Conservation (phyloP, 2,329 filamentous ascomycete genomes). For the Intubia oerlemansii region DNA sequence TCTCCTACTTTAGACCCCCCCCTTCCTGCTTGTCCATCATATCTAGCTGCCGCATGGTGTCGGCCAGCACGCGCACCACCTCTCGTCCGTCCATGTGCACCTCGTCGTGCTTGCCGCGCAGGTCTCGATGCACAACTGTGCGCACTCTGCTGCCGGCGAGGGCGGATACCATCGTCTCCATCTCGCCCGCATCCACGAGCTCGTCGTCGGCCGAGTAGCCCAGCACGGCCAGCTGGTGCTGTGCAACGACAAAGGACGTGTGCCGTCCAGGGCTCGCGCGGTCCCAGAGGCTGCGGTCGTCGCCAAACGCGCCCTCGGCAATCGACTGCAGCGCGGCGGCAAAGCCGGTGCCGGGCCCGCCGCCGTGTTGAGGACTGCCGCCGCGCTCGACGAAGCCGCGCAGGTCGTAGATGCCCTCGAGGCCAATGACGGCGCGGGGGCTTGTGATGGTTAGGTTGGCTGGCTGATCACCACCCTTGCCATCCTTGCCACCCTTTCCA, state of each 20-base stretch:
- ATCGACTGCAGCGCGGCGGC: conserved; percentile 11
- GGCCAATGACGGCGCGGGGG: conserved; percentile 28
- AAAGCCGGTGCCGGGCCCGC: conserved; percentile 25
- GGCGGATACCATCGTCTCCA: conserved; percentile 29
- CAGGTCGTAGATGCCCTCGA: conserved; percentile 48
- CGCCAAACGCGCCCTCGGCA: conserved; percentile 33
- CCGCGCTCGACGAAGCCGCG: conserved; percentile 26
- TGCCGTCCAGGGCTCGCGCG: conserved; percentile 29
- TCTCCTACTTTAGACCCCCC: no score
- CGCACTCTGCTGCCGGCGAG: not conserved
- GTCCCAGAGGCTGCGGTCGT: conserved; percentile 26
- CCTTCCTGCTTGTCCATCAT: no score
- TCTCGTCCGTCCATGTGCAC: conserved; percentile 39
- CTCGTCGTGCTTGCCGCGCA: conserved; percentile 39
- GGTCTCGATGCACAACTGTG: conserved; percentile 19
- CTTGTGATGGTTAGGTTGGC: not conserved
- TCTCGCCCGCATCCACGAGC: conserved; percentile 34
- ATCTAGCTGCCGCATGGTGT: conserved; percentile 9
- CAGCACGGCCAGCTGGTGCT: conserved; percentile 15
- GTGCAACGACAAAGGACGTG: not conserved
- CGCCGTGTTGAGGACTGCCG: conserved; percentile 16
- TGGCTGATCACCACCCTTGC: conserved; percentile 1
- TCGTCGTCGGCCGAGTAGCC: conserved; percentile 25
- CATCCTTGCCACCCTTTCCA: no score
- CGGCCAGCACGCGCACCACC: conserved; percentile 25